These are phyloP conservation scores for Penicillium pulvis DNA, from an alignment of 495 filamentous ascomycete genomes.

Conservation along the genomic window DNA sequence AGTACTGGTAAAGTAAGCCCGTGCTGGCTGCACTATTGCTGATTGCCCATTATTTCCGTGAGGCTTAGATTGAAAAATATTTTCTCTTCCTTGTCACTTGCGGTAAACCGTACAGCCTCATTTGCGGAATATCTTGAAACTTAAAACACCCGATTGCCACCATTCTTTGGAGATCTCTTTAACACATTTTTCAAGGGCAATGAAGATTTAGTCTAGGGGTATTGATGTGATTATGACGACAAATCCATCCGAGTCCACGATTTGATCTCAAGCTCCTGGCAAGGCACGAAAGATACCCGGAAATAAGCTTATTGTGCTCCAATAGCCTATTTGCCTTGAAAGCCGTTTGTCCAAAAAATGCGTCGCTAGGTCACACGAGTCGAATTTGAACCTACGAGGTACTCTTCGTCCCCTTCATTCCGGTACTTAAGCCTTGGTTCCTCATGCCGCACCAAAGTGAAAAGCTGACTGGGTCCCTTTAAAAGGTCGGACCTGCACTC, in stretches of 20 bases:
- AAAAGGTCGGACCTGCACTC: not conserved
- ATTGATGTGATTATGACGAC: not conserved
- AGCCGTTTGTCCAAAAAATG: slow-evolving; percentile 1
- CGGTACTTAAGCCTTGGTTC: slow-evolving; percentile 6
- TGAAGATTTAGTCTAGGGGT: not conserved
- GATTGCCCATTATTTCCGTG: slow-evolving; percentile 15
- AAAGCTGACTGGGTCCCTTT: slow-evolving; percentile 8
- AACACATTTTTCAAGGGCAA: not conserved
- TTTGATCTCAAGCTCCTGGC: not conserved
- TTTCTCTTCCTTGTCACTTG: not conserved
- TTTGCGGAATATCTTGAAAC: not conserved
- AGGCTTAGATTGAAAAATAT: slow-evolving; percentile 16
- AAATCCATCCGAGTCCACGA: not conserved
- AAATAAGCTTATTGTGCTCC: not conserved
- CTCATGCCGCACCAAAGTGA: not conserved
- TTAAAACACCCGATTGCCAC: not conserved
- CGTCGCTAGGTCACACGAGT: slow-evolving; percentile 6
- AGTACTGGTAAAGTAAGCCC: not conserved
- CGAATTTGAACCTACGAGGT: slow-evolving; percentile 3
- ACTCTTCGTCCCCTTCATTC: slow-evolving; percentile 9
- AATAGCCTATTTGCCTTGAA: not conserved
- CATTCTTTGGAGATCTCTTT: not conserved
- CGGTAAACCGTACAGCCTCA: not conserved
- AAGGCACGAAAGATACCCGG: not conserved
- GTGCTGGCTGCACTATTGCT: slow-evolving; percentile 5